phyloP scores from a whole-genome alignment of 192 early-diverging fungal genomes.

The Coemansia sp. region DNA sequence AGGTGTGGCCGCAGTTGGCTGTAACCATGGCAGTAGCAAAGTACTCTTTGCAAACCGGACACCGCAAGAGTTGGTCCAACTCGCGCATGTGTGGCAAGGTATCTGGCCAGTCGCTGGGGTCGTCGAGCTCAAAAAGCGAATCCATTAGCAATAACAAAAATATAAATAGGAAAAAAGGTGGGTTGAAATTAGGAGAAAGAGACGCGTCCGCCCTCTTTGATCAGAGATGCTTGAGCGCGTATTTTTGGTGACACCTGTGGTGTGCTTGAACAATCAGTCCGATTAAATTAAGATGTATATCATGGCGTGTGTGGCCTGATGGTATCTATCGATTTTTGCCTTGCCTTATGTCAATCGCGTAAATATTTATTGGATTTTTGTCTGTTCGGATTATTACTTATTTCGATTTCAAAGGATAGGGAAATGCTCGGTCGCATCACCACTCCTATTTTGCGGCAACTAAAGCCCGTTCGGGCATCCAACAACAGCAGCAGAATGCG shows the following conservation, averaged over 20 bases:
- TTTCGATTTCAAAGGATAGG: background rate
- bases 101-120: constrained; percentile 70
- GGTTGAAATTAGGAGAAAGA: background rate
- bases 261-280: background rate
- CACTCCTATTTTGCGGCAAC: constrained; percentile 31
- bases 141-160: constrained; percentile 7
- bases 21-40: constrained; percentile 63
- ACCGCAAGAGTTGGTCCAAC: constrained; percentile 70
- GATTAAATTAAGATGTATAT: background rate
- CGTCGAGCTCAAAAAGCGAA: constrained; percentile 53
- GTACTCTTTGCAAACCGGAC: constrained; percentile 78
- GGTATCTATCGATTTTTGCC: background rate
- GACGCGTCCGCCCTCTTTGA: background rate
- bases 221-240: background rate
- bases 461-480: constrained; percentile 4
- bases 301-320: background rate
- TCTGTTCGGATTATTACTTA: background rate
- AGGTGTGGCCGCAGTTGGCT: constrained; percentile 69
- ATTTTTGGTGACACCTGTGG: background rate
- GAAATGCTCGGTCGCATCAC: constrained; percentile 42
- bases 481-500: background rate
- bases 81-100: constrained; percentile 49
- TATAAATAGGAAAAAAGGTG: background rate
- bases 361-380: background rate
- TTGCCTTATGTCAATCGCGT: too few species aligned